Evolutionary conservation across 345 rosid species (phyloP).

Genomic region (Lepidium aucheri): DNA sequence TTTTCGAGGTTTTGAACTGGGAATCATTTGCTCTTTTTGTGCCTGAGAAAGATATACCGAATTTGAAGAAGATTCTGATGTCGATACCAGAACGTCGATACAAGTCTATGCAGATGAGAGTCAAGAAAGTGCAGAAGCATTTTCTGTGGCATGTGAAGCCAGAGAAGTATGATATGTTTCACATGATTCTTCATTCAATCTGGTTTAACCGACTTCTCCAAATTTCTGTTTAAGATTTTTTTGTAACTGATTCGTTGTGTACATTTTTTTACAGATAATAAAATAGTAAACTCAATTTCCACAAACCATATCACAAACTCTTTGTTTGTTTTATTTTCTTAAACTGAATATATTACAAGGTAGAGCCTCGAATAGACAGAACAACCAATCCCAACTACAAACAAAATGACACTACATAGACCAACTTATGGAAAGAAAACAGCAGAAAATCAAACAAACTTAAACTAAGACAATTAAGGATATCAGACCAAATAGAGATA

Average conservation of each 20-base stretch:
- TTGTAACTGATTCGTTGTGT: conserved; percentile 14
- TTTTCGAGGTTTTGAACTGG: conserved; percentile 80
- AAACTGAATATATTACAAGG: too few species aligned
- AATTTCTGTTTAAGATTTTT: conserved; percentile 24
- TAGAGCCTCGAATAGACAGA: too few species aligned
- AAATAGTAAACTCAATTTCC: background rate
- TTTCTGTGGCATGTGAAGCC: conserved; percentile 84
- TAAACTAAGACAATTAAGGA: too few species aligned
- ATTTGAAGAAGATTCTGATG: conserved; percentile 69
- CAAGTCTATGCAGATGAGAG: conserved; percentile 60
- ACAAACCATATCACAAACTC: background rate
- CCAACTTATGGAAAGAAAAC: too few species aligned
- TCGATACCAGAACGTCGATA: conserved; percentile 53
- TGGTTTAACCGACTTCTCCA: conserved; percentile 84
- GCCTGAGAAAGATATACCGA: conserved; percentile 76
- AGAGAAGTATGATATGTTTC: conserved; percentile 77
- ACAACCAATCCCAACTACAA: too few species aligned
- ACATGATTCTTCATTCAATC: conserved; percentile 87
- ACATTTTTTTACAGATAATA: background rate
- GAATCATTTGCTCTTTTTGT: conserved; percentile 78
- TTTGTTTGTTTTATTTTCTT: background rate
- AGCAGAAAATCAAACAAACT: too few species aligned
- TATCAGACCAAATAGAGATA: too few species aligned
- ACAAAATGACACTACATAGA: too few species aligned
- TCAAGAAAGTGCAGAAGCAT: conserved; percentile 79